Evolutionary conservation across 176 grass and related monocot genomes (phyloP).

Genomic region (Eragrostis curvula): DNA sequence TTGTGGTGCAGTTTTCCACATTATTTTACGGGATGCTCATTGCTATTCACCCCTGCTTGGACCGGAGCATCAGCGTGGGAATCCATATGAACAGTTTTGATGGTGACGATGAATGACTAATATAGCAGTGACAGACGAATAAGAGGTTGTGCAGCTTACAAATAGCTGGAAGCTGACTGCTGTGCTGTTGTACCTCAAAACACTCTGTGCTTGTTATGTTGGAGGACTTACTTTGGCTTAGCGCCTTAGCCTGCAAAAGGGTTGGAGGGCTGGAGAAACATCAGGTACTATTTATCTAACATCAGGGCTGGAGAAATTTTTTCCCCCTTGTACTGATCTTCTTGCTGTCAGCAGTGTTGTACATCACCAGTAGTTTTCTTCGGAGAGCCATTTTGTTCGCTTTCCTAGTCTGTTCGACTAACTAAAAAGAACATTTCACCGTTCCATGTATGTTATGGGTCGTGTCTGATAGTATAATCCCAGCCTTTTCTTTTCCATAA

Average conservation of each 20-base stretch:
- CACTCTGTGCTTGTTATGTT: background rate
- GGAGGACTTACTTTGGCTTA: background rate
- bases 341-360: background rate
- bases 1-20: background rate
- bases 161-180: background rate
- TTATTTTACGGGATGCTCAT: constrained; percentile 18
- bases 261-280: background rate
- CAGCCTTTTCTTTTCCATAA: background rate
- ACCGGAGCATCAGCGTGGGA: background rate
- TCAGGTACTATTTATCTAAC: background rate
- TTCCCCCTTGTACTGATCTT: background rate
- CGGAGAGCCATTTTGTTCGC: background rate
- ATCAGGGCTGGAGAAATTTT: background rate
- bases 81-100: constrained; percentile 2
- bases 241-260: too few species aligned
- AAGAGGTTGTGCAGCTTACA: background rate
- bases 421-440: background rate
- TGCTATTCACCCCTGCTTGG: background rate
- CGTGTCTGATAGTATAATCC: background rate
- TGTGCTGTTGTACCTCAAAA: background rate
- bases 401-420: background rate
- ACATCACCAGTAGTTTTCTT: background rate
- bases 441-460: background rate
- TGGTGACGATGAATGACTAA: background rate
- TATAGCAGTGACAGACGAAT: background rate